These are phyloP conservation scores for Hymenoscyphus linearis DNA, from an alignment of 2,329 filamentous ascomycete species.

Conservation along the genomic window DNA sequence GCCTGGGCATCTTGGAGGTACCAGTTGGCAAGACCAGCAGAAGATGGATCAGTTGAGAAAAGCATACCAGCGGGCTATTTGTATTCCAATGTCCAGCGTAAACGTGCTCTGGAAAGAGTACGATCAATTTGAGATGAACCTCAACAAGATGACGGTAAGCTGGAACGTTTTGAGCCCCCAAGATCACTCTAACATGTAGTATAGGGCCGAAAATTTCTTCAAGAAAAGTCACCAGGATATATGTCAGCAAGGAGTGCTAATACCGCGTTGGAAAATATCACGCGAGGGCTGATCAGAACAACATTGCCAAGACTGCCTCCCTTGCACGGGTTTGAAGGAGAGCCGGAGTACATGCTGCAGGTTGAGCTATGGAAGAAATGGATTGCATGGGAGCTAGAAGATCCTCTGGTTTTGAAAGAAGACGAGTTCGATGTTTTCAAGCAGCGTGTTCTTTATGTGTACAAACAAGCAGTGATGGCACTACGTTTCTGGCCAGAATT, in stretches of 20 bases:
- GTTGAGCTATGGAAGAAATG: constrained; percentile 87
- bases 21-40: constrained; percentile 91
- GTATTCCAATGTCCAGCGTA: constrained; percentile 76
- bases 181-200: constrained; percentile 19
- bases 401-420: constrained; percentile 77
- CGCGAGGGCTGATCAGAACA: constrained; percentile 66
- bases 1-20: constrained; percentile 79
- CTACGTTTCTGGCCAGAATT: constrained; percentile 92
- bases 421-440: constrained; percentile 74
- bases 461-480: constrained; percentile 90
- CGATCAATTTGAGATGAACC: constrained; percentile 86
- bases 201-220: constrained; percentile 90
- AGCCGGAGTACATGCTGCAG: constrained; percentile 78
- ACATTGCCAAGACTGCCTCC: constrained; percentile 80
- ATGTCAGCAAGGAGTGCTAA: constrained; percentile 94
- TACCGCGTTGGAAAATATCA: constrained; percentile 85
- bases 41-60: constrained; percentile 95
- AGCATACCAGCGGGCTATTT: constrained; percentile 85
- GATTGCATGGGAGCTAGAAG: constrained; percentile 93
- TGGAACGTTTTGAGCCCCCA: background rate
- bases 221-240: constrained; percentile 87
- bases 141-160: constrained; percentile 85
- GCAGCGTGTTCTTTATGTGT: constrained; percentile 78
- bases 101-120: constrained; percentile 95
- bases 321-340: constrained; percentile 77